Conservation (phyloP, 2,329 filamentous ascomycete species). For the Scolecobasidium constrictum region DNA sequence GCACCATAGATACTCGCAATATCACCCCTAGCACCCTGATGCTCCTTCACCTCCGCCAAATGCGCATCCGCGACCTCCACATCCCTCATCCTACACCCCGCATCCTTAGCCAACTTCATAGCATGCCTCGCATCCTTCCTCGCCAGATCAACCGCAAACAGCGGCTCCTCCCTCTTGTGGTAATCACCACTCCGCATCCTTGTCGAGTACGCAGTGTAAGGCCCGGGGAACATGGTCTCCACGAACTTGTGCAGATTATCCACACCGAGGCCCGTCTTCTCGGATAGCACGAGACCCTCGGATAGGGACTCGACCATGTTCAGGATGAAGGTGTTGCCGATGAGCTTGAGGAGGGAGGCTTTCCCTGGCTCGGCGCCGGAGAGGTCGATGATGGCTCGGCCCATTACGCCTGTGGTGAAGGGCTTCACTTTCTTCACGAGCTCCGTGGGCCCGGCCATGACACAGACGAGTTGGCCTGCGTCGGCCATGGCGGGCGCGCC, state of each 20-base stretch:
- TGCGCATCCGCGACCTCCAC: constrained; percentile 59
- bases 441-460: constrained; percentile 54
- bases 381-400: constrained; percentile 59
- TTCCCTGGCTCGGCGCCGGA: constrained; percentile 56
- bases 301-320: constrained; percentile 72
- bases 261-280: constrained; percentile 66
- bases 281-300: constrained; percentile 67
- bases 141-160: constrained; percentile 74
- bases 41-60: constrained; percentile 56
- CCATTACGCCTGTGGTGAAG: constrained; percentile 63
- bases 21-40: constrained; percentile 62
- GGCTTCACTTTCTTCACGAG: constrained; percentile 55
- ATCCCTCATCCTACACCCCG: constrained; percentile 52
- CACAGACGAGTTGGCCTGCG: constrained; percentile 58
- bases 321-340: constrained; percentile 79
- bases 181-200: constrained; percentile 71
- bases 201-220: constrained; percentile 62
- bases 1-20: constrained; percentile 76
- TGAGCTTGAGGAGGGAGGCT: constrained; percentile 63
- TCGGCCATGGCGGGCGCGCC: constrained; percentile 62
- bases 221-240: constrained; percentile 62
- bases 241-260: constrained; percentile 62
- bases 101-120: constrained; percentile 49
- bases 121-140: constrained; percentile 75
- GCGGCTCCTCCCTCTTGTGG: constrained; percentile 62